Conservation (phyloP, 179 eudicot species). For the Sideroxylon spinosum region DNA sequence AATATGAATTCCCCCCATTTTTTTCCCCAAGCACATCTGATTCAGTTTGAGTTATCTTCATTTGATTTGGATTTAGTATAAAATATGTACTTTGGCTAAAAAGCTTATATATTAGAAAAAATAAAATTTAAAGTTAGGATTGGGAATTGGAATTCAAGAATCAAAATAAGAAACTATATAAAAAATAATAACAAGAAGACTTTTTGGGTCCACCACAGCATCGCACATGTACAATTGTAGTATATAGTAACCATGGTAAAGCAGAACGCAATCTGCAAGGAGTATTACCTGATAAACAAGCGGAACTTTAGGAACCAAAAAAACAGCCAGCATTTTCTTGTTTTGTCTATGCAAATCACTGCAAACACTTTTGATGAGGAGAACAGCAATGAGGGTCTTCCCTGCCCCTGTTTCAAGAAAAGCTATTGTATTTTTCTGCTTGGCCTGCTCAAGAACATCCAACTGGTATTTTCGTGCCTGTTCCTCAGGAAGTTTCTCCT, state of each 20-base stretch:
- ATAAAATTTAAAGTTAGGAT: no score
- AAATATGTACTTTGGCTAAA: no score
- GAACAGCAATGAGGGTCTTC: conserved; percentile 89
- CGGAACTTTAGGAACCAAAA: conserved; percentile 97
- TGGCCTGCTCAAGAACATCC: conserved; percentile 97
- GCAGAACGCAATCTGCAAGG: background rate
- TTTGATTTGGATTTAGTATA: no score
- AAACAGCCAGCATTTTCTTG: conserved; percentile 79
- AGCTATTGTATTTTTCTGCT: conserved; percentile 87
- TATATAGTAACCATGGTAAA: background rate
- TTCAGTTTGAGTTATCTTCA: no score
- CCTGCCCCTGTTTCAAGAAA: conserved; percentile 99
- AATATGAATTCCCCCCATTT: no score
- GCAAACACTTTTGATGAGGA: conserved; percentile 69
- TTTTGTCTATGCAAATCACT: conserved; percentile 51
- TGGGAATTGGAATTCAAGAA: no score
- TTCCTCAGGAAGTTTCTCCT: conserved; percentile 63
- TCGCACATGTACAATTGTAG: background rate
- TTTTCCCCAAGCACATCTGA: no score
- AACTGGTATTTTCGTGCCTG: conserved; percentile 82
- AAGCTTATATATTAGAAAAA: no score
- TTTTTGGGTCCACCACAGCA: no score
- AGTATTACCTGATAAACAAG: conserved; percentile 86
- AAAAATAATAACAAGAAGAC: background rate
- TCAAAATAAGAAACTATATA: no score